Evolutionary conservation across 495 filamentous ascomycete genomes (phyloP).

Genomic region (Neurospora sp.): DNA sequence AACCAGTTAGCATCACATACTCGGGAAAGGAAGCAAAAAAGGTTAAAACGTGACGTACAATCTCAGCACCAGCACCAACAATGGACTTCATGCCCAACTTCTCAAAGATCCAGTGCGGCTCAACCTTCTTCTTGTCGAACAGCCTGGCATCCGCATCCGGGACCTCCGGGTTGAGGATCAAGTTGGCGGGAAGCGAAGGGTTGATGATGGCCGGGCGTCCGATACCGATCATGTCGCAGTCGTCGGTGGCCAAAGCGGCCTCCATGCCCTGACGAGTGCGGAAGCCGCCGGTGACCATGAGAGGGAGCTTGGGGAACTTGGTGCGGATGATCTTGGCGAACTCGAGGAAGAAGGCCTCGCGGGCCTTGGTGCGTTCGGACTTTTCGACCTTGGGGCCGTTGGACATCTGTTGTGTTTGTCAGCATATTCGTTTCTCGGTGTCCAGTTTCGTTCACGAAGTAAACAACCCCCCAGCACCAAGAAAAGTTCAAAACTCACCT

Average conservation of each 20-base stretch:
- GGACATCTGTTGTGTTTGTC: conserved; percentile 2
- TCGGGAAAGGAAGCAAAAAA: neutral
- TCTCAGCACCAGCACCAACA: conserved; percentile 3
- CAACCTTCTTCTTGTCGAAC: conserved; percentile 28
- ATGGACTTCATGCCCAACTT: conserved; percentile 29
- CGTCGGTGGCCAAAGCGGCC: conserved; percentile 37
- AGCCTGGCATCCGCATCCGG: conserved; percentile 39
- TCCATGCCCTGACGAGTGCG: conserved; percentile 45
- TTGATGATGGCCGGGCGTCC: conserved; percentile 43
- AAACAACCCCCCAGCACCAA: neutral
- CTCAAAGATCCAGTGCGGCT: conserved; percentile 22
- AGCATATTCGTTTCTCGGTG: neutral
- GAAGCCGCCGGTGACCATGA: conserved; percentile 45
- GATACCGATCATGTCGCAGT: conserved; percentile 51
- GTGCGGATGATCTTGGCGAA: conserved; percentile 39
- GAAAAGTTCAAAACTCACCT: conserved; percentile 14
- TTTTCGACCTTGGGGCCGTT: neutral
- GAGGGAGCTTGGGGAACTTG: conserved; percentile 32
- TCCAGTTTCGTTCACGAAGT: too few species aligned
- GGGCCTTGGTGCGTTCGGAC: conserved; percentile 32
- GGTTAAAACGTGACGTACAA: neutral
- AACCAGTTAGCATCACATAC: neutral
- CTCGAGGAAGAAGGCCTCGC: conserved; percentile 56
- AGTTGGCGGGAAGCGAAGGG: conserved; percentile 35
- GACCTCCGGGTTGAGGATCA: conserved; percentile 44